Conservation (phyloP, 2,329 filamentous ascomycete genomes). For the Aspergillus pseudoviridinutans region DNA sequence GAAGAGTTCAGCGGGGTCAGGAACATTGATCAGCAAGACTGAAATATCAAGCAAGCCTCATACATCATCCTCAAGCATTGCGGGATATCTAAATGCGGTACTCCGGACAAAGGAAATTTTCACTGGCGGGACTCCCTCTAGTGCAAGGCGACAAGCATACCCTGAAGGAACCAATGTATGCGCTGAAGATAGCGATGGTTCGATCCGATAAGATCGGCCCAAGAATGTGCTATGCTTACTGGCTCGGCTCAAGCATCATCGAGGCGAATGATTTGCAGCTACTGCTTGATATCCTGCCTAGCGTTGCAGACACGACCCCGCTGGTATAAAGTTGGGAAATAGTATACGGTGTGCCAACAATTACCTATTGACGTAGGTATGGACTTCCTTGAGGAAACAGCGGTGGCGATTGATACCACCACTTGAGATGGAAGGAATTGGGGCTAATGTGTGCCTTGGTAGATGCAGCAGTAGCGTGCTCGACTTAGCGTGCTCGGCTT, state of each 20-base stretch:
- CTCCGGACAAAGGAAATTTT: background rate
- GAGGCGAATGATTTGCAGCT: conserved; percentile 10
- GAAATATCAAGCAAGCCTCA: conserved; percentile 3
- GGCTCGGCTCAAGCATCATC: background rate
- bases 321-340: background rate
- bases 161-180: background rate
- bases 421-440: background rate
- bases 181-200: background rate
- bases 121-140: background rate
- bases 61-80: conserved; percentile 9
- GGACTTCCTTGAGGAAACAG: background rate
- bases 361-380: background rate
- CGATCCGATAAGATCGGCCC: background rate
- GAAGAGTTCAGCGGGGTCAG: background rate
- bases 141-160: background rate
- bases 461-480: conserved; percentile 2
- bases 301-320: background rate
- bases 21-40: conserved; percentile 3
- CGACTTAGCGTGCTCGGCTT: conserved; percentile 5
- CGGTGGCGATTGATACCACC: background rate
- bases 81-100: conserved; percentile 6
- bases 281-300: conserved; percentile 1
- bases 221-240: background rate
- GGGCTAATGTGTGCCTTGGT: background rate
- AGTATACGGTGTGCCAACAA: background rate